Conservation (phyloP, 331 rosid genomes). For the Dryas integrifolia region DNA sequence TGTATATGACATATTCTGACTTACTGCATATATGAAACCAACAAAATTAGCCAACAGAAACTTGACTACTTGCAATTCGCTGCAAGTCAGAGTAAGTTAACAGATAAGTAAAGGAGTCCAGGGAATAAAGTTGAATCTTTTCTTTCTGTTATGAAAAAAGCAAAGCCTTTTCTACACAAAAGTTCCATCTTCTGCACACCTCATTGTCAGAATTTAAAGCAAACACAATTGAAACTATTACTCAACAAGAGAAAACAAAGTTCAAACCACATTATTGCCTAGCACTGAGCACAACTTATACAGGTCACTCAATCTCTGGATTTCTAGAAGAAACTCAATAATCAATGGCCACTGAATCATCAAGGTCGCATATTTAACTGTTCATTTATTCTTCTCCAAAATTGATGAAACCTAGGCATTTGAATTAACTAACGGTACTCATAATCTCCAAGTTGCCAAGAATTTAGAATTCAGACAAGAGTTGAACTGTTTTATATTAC, state of each 20-base stretch:
- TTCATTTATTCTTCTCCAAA: constrained; percentile 7
- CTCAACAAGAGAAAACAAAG: background rate
- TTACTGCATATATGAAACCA: constrained; percentile 53
- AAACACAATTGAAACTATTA: background rate
- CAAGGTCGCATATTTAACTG: background rate
- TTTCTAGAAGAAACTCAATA: constrained; percentile 1
- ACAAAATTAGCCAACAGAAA: constrained; percentile 10
- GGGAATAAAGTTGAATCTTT: background rate
- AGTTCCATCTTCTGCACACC: background rate
- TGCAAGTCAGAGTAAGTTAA: constrained; percentile 1
- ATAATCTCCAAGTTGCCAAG: background rate
- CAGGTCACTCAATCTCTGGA: background rate
- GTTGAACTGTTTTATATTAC: background rate
- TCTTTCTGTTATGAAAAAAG: background rate
- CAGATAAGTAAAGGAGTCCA: background rate
- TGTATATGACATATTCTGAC: constrained; percentile 88
- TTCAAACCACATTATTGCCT: constrained; percentile 2
- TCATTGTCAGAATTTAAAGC: background rate
- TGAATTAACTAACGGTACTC: background rate
- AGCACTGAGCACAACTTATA: background rate
- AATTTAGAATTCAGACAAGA: background rate
- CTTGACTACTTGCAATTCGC: background rate
- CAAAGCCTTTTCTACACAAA: background rate
- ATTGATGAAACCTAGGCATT: background rate
- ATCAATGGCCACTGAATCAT: background rate